Evolutionary conservation across 169 alveolate genomes (phyloP).

Genomic region (Babesia sp.): DNA sequence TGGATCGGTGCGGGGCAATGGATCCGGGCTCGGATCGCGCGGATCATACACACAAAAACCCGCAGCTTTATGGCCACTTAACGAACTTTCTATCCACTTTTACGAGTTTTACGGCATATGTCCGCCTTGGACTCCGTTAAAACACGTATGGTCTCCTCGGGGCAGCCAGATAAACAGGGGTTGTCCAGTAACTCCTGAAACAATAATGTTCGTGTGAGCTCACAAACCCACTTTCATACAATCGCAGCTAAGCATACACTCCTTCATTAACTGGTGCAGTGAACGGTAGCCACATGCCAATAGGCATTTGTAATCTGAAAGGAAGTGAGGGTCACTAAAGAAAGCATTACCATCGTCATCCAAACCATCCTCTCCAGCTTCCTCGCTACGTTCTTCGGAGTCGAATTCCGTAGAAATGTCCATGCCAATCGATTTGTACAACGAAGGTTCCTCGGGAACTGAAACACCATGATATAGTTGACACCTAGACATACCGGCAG

Average conservation of each 20-base stretch:
- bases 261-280: conserved; percentile 70
- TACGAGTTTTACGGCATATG: conserved; percentile 47
- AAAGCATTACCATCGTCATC: conserved; percentile 71
- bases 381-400: conserved; percentile 32
- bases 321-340: neutral
- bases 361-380: conserved; percentile 62
- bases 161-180: conserved; percentile 51
- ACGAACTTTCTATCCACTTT: neutral
- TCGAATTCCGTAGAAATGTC: conserved; percentile 55
- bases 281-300: conserved; percentile 73
- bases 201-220: neutral
- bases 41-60: neutral
- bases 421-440: conserved; percentile 71
- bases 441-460: conserved; percentile 69
- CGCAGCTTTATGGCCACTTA: neutral
- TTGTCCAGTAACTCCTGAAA: conserved; percentile 56
- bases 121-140: conserved; percentile 61
- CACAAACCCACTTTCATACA: conserved; percentile 73
- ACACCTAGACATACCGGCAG: conserved; percentile 55
- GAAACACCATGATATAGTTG: conserved; percentile 33
- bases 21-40: neutral
- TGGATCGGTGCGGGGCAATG: neutral
- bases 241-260: conserved; percentile 74
- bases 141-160: conserved; percentile 55
- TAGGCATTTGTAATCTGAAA: conserved; percentile 72